These are phyloP conservation scores for Saussurea involucrata DNA, from an alignment of 129 eudicot species.

Conservation along the genomic window DNA sequence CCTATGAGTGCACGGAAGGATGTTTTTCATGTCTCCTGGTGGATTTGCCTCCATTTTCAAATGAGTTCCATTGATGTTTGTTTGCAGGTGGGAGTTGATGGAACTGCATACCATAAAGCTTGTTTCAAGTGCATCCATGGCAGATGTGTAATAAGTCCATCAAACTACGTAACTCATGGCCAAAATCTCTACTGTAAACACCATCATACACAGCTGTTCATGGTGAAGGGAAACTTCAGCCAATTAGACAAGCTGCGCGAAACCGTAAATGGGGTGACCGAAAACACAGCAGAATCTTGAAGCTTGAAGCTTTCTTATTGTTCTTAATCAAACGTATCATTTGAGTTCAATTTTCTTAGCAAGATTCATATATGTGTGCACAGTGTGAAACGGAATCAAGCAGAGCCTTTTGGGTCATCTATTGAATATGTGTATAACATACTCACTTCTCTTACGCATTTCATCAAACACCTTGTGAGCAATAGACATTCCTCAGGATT, in stretches of 20 bases:
- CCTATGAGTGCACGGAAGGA: neutral
- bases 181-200: constrained; percentile 43
- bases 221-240: constrained; percentile 47
- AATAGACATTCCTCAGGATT: neutral
- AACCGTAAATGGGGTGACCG: constrained; percentile 22
- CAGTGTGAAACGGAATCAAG: neutral
- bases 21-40: neutral
- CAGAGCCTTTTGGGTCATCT: neutral
- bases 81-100: constrained; percentile 44
- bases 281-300: constrained; percentile 18
- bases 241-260: constrained; percentile 21
- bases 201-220: constrained; percentile 47
- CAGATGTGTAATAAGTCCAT: constrained; percentile 44
- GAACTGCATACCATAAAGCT: constrained; percentile 41
- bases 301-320: neutral
- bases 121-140: constrained; percentile 52
- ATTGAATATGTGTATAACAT: neutral
- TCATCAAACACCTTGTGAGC: constrained; percentile 18
- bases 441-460: neutral
- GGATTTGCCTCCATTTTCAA: neutral
- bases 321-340: neutral
- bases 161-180: constrained; percentile 49
- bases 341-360: neutral
- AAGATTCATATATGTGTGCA: neutral
- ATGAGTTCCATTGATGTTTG: neutral